Conservation (phyloP, 2,329 filamentous ascomycete species). For the Fusarium scirpi region DNA sequence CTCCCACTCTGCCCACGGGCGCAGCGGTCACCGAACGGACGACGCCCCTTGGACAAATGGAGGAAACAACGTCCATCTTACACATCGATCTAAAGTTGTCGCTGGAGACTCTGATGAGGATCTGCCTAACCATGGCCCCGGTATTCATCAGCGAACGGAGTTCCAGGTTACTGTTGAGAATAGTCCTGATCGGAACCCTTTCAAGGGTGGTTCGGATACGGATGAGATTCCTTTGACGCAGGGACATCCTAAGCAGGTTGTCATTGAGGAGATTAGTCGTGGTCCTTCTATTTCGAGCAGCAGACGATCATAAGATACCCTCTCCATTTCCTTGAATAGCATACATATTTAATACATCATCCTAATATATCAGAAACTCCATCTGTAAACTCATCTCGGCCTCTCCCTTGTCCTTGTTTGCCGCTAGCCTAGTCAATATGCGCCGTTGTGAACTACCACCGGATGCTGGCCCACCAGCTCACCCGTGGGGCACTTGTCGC, state of each 20-base stretch:
- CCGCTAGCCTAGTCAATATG: too few relatives aligned
- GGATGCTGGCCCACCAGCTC: not conserved
- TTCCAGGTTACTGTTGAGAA: constrained; percentile 41
- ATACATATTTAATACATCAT: not conserved
- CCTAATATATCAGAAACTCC: not conserved
- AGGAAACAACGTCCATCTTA: constrained; percentile 27
- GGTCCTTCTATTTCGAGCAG: constrained; percentile 23
- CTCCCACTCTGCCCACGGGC: constrained; percentile 35
- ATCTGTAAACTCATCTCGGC: not conserved
- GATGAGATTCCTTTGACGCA: constrained; percentile 42
- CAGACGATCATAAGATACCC: constrained; percentile 3
- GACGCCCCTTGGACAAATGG: constrained; percentile 31
- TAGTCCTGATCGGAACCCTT: constrained; percentile 5
- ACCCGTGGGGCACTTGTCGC: not conserved
- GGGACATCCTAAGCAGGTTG: constrained; percentile 38
- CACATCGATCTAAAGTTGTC: constrained; percentile 36
- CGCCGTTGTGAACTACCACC: not conserved
- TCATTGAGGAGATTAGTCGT: constrained; percentile 22
- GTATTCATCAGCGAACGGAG: constrained; percentile 41
- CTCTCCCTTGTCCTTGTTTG: too few relatives aligned
- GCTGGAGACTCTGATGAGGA: constrained; percentile 41
- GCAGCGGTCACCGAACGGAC: constrained; percentile 10
- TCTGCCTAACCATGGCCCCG: constrained; percentile 2
- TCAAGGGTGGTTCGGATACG: not conserved
- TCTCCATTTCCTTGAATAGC: not conserved